These are phyloP conservation scores for Boeremia exigua DNA, from an alignment of 2,329 filamentous ascomycete species.

Conservation along the genomic window DNA sequence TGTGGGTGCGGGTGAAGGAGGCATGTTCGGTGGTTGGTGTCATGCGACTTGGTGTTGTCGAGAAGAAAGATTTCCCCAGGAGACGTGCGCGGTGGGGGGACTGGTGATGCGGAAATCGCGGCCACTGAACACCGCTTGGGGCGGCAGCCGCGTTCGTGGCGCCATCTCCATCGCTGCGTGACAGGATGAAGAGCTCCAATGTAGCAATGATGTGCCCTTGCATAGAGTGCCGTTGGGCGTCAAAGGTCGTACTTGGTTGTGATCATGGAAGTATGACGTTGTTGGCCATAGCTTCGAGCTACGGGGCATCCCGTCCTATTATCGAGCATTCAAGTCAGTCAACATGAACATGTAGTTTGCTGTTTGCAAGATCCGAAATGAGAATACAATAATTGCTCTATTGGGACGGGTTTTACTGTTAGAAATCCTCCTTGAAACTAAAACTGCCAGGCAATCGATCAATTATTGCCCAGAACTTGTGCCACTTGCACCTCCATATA, in stretches of 20 bases:
- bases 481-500: neutral
- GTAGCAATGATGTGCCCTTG: slow-evolving; percentile 1
- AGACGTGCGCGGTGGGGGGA: slow-evolving; percentile 8
- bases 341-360: neutral
- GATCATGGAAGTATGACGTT: slow-evolving; percentile 9
- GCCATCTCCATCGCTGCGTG: neutral
- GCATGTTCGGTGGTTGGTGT: slow-evolving; percentile 4
- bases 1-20: slow-evolving; percentile 7
- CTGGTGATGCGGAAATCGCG: neutral
- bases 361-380: neutral
- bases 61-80: neutral
- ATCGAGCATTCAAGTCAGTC: neutral
- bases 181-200: neutral
- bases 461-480: neutral
- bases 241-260: neutral
- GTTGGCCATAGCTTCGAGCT: slow-evolving; percentile 15
- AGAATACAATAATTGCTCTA: neutral
- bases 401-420: neutral
- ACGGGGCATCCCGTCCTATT: neutral
- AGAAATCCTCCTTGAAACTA: neutral
- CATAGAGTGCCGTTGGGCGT: neutral
- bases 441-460: neutral
- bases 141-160: neutral
- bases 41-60: neutral
- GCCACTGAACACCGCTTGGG: neutral